Evolutionary conservation across 2,329 filamentous ascomycete species (phyloP), one percentile per base, ranked within the genome.

Genomic region (Curvularia hawaiiensis): DNA sequence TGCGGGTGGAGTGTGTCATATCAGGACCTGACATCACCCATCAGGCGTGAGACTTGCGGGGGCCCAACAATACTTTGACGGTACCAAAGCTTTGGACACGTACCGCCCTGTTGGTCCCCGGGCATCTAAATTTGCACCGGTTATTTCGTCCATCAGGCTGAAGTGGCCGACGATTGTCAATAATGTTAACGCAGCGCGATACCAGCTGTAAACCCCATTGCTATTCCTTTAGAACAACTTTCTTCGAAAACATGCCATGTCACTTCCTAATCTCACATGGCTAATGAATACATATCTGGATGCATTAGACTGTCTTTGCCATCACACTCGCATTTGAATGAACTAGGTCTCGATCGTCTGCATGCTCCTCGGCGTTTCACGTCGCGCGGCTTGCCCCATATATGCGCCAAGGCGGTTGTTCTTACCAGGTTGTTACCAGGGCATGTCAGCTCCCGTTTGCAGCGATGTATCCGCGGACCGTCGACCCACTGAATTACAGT

Each of bases 101-200:
- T 58, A 16, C 53, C 55, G 14, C 10, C 1, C 8, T 28, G n/a
- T 35, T 30, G 12, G 20, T 44, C 20, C 9, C 41, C 39, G 46
- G 43, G 39, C 51, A 46, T 40, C 39, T 49, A 49, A 45, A 52
- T 43, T 43, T 35, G 44, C 39, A 41, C 52, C 52, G 44, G 56
- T 44, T 52, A 24, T 39, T 48, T 16, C 22, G 40, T 24, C 8
- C 9, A 46, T 46, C 43, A 46, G 26, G 43, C 43, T 46, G 43
- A 46, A 30, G 11, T 30, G 30, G 44, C 28, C 44, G 24, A 31
- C 48, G 16, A 45, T 39, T 45, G 35, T 48, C 11, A 31, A 31
- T 20, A 33, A 38, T n/a, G 47, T 41, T 3, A 51, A 59, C 51
- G 52, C 41, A 49, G 45, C 50, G 22, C 30, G 53, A 28, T 44